Percentiles rank a stretch among this genome's conserved stretches.
phyloP scores from a whole-genome alignment of 768 basidiomycete genomes.

The Mycena polygramma region DNA sequence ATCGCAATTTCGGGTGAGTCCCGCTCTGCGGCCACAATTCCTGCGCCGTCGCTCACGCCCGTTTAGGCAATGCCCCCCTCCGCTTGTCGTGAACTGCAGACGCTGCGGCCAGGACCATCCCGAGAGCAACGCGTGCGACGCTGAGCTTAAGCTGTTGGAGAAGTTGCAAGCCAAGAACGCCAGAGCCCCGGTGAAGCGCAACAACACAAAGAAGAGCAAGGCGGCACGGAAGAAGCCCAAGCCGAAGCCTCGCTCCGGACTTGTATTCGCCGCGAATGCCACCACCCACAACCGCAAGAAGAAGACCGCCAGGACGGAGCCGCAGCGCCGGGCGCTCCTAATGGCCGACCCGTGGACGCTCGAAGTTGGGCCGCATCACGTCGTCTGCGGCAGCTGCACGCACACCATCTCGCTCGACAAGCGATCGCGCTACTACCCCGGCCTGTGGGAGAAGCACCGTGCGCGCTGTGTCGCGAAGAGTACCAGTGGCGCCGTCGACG shows the following conservation, averaged over 20 bases:
- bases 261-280: too few relatives aligned
- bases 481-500: too few relatives aligned
- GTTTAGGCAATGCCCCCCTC: background rate
- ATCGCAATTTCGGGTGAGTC: background rate
- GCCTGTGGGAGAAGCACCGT: conserved; percentile 26
- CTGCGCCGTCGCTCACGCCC: background rate
- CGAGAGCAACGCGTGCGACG: too few relatives aligned
- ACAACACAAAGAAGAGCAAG: too few relatives aligned
- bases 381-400: conserved; percentile 18
- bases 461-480: too few relatives aligned
- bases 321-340: conserved; percentile 3
- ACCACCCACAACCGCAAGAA: too few relatives aligned
- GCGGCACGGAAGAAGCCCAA: too few relatives aligned
- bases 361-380: background rate
- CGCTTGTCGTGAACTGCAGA: background rate
- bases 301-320: conserved; percentile 9
- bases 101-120: too few relatives aligned
- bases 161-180: too few relatives aligned
- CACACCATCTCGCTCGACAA: conserved; percentile 13
- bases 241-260: too few relatives aligned
- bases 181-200: background rate
- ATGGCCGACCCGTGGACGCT: background rate
- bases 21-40: background rate
- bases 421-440: conserved; percentile 15
- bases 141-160: too few relatives aligned